Evolutionary conservation across 345 rosid genomes (phyloP).

Genomic region (Eucalyptus coolabah): DNA sequence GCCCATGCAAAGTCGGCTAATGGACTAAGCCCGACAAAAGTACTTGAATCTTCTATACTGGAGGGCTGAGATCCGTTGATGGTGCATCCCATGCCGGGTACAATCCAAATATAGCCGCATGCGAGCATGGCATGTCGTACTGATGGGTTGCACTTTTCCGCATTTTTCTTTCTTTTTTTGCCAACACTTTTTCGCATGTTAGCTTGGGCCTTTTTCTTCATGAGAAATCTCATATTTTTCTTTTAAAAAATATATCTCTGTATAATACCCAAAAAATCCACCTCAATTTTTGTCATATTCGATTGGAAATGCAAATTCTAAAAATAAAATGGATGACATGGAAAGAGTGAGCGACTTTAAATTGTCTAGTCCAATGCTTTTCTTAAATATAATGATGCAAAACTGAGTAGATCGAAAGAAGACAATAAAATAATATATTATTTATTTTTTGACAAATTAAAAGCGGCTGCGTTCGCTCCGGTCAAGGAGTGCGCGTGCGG

Average conservation of each 20-base stretch:
- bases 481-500: not conserved
- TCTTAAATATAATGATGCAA: not conserved
- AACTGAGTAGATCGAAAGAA: not conserved
- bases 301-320: not conserved
- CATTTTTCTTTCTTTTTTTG: no score
- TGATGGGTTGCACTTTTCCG: not conserved
- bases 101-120: no score
- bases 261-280: not conserved
- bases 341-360: not conserved
- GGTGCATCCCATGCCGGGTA: not conserved
- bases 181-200: not conserved
- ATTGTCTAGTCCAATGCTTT: not conserved
- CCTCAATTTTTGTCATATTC: not conserved
- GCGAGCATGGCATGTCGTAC: rapidly evolving
- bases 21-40: not conserved
- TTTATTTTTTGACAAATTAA: not conserved
- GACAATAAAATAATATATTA: not conserved
- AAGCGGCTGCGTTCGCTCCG: not conserved
- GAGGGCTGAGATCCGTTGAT: not conserved
- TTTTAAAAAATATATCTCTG: no score
- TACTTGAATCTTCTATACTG: not conserved
- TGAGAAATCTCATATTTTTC: not conserved
- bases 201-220: not conserved
- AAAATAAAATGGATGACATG: not conserved
- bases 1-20: not conserved